Evolutionary conservation across 2,329 filamentous ascomycete species (phyloP).

Genomic region (Pyrenophora graminea): DNA sequence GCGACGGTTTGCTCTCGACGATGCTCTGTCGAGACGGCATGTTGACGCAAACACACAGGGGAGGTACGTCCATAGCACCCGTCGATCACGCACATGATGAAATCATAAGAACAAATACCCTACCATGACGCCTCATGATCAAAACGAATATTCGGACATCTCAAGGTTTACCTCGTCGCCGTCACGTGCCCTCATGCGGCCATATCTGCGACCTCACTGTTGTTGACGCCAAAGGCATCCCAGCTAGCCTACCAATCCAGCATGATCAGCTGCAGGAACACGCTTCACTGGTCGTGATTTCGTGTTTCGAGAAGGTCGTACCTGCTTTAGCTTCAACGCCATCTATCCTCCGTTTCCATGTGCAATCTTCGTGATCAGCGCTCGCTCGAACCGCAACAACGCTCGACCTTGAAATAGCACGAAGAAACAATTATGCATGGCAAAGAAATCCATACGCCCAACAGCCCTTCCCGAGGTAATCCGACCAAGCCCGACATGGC

Average conservation of each 20-base stretch:
- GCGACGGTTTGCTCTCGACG: too few relatives aligned
- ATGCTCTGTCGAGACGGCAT: background rate
- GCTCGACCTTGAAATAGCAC: background rate
- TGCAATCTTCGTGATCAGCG: background rate
- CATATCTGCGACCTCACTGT: constrained; percentile 8
- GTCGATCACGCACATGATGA: background rate
- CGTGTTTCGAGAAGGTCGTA: constrained; percentile 8
- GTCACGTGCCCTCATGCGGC: constrained; percentile 1
- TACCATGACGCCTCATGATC: background rate
- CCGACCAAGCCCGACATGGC: background rate
- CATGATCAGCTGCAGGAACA: constrained; percentile 12
- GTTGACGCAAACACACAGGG: background rate
- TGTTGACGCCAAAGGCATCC: background rate
- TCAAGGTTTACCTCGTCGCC: background rate
- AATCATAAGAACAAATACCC: background rate
- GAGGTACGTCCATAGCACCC: background rate
- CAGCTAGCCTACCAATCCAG: background rate
- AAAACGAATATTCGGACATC: background rate
- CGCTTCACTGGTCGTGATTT: constrained; percentile 1
- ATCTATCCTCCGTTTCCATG: background rate
- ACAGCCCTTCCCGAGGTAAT: background rate
- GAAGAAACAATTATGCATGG: background rate
- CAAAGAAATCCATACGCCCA: background rate
- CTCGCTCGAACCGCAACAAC: background rate
- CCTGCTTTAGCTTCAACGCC: constrained; percentile 13